Evolutionary conservation across 75 land plant species (phyloP).

Genomic region (Adiantum capillusveneris): DNA sequence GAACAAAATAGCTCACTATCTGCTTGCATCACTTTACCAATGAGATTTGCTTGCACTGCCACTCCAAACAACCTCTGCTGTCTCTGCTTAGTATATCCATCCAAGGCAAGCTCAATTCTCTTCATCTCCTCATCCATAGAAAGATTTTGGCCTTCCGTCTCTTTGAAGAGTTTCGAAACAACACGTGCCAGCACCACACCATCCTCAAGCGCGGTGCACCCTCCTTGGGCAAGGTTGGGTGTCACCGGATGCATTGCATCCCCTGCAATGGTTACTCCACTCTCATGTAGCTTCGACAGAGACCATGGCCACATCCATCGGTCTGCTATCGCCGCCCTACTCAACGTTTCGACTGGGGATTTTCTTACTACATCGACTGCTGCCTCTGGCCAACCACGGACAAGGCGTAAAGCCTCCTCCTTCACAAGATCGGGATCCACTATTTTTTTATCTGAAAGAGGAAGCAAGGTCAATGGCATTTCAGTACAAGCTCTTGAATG

Average conservation of each 20-base stretch:
- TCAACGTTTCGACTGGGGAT: conserved; percentile 21
- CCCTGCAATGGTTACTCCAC: conserved; percentile 58
- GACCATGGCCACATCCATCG: conserved; percentile 22
- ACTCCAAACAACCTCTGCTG: conserved; percentile 7
- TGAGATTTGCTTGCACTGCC: conserved; percentile 16
- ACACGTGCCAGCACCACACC: conserved; percentile 34
- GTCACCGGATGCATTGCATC: conserved; percentile 86
- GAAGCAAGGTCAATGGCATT: not conserved
- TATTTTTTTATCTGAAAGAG: conserved; percentile 1
- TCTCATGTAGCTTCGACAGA: not conserved
- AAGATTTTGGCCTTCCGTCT: not conserved
- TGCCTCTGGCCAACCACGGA: conserved; percentile 18
- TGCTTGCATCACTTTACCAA: conserved; percentile 11
- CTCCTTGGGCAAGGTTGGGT: conserved; percentile 84
- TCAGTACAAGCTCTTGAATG: too few species aligned
- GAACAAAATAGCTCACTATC: conserved; percentile 5
- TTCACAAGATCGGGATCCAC: conserved; percentile 25
- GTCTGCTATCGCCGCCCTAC: conserved; percentile 20
- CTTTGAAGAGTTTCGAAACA: not conserved
- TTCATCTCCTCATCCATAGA: conserved; percentile 5
- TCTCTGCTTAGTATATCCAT: conserved; percentile 9
- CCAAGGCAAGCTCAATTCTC: conserved; percentile 9
- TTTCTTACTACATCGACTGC: conserved; percentile 22
- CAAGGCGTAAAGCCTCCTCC: conserved; percentile 3
- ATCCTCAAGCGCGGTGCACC: conserved; percentile 67